Evolutionary conservation across 2,329 filamentous ascomycete species (phyloP), one percentile per base, ranked within the genome.

Genomic region (Penicillium crustosum): DNA sequence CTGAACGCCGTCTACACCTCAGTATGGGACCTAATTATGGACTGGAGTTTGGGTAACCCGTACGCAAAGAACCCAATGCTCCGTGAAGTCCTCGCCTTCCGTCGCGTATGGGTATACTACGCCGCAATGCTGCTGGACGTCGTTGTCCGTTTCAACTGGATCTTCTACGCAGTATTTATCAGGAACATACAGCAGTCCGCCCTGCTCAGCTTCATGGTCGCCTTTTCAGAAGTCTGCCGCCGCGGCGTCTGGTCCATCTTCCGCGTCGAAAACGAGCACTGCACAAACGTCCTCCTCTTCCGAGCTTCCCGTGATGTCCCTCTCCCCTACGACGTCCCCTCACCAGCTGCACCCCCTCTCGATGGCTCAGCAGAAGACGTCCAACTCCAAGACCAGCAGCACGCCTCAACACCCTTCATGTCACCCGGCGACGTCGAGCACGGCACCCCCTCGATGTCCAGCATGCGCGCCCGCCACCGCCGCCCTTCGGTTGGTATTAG

Each of bases 261-360:
- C 73, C 90, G 94, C 41, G 93, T 99, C 27, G 94, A 99, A 75
- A 99, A 99, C 73, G 94, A 99, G 69, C 94, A 99, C 76, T 96
- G 92, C 76, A 88, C 89, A 55, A 96, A 97, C 67, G 93, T 99
- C 2, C 85, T 87, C 19, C 87, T 91, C 64, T 95, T 95, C 82
- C 92, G 95, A 63, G 94, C 94, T 4, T 91, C 88, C 2, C 84
- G 93, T 55, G 93, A 97, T 68, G 84, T 96, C 0, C 91, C 91
- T 0, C 81, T 97, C 0, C 93, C 93, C 0, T 97, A 97, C 71
- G 82, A 85, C 13, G 49, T 83, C 15, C 66, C 75, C 7, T 47
- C 54, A 10, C 54, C 63, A 47, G 44, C 58, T 10, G 33, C 65
- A 43, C 41, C 59, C 25, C 44, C 58, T 35, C 42, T 61, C 3